Conservation (phyloP, 2,329 filamentous ascomycete species). For the Nakataea oryzae region DNA sequence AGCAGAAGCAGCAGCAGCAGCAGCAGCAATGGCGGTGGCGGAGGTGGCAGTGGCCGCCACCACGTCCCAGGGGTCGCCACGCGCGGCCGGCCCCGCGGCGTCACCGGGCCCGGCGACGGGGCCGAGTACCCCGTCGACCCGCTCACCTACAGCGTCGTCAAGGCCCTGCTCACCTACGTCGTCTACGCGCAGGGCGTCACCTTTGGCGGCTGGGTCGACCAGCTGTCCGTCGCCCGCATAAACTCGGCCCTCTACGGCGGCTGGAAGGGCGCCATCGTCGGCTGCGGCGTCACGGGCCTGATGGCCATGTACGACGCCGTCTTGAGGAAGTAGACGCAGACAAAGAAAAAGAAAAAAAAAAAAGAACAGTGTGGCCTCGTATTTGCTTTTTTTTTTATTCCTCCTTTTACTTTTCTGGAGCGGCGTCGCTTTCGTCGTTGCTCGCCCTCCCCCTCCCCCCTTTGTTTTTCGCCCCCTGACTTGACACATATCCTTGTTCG, state of each 20-base stretch:
- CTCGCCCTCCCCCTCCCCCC: no score
- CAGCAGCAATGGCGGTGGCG: no score
- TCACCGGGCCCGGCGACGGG: constrained; percentile 22
- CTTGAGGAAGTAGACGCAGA: constrained; percentile 49
- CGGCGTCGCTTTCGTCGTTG: background rate
- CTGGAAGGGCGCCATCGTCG: constrained; percentile 59
- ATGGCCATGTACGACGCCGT: constrained; percentile 70
- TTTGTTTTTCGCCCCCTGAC: background rate
- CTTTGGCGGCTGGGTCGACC: constrained; percentile 51
- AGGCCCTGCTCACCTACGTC: constrained; percentile 71
- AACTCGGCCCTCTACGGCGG: constrained; percentile 60
- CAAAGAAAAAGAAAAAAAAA: background rate
- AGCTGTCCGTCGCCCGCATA: constrained; percentile 50
- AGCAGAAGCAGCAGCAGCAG: constrained; percentile 22
- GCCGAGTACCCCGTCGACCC: constrained; percentile 63
- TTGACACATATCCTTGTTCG: background rate
- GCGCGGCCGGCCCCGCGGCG: constrained; percentile 24
- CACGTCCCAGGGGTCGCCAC: constrained; percentile 15
- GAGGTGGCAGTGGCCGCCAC: no score
- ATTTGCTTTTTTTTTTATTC: background rate
- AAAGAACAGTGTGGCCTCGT: no score
- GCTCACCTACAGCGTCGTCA: constrained; percentile 80
- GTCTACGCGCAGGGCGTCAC: constrained; percentile 62
- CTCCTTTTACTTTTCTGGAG: background rate
- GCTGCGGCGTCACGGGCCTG: constrained; percentile 56